A percentile compares a stretch with the other conserved stretches of the same genome.
Conservation (phyloP, 23 red algal species). For the Pyropia yezoensis region DNA sequence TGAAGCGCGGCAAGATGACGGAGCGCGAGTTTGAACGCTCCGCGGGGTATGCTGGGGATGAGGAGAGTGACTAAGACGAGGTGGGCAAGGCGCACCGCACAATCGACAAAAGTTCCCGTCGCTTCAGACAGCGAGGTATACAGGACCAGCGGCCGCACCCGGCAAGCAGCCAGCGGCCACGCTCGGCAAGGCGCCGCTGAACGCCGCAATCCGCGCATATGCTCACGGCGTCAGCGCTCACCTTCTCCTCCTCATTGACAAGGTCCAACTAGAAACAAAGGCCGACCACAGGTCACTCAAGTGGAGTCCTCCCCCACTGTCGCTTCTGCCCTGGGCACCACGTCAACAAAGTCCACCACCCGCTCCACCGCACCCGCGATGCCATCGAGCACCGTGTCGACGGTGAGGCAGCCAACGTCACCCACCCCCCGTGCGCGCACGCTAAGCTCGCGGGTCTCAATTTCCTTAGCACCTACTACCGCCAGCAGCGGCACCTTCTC, state of each 20-base stretch:
- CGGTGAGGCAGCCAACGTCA: conserved; percentile 45
- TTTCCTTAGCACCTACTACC: conserved; percentile 73
- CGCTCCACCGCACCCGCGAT: conserved; percentile 20
- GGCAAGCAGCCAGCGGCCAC: no score
- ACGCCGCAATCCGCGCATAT: no score
- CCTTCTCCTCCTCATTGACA: no score
- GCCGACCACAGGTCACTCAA: no score
- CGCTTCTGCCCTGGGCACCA: neutral
- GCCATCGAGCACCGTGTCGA: conserved; percentile 12
- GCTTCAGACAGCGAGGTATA: no score
- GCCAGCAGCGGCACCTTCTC: conserved; percentile 82
- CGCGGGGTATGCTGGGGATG: neutral
- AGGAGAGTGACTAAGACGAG: neutral
- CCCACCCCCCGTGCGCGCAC: conserved; percentile 68
- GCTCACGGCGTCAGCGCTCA: no score
- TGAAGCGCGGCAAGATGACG: conserved; percentile 6
- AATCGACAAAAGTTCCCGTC: no score
- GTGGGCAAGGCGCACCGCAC: no score
- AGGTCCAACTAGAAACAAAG: no score
- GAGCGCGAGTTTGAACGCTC: neutral
- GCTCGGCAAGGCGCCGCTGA: no score
- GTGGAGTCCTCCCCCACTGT: no score
- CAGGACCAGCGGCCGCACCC: no score
- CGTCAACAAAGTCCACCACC: conserved; percentile 22
- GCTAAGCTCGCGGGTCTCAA: conserved; percentile 35